Evolutionary conservation across 176 grass and related monocot genomes (phyloP), one percentile per base, ranked within the genome.

Genomic region (Avena atlantica): DNA sequence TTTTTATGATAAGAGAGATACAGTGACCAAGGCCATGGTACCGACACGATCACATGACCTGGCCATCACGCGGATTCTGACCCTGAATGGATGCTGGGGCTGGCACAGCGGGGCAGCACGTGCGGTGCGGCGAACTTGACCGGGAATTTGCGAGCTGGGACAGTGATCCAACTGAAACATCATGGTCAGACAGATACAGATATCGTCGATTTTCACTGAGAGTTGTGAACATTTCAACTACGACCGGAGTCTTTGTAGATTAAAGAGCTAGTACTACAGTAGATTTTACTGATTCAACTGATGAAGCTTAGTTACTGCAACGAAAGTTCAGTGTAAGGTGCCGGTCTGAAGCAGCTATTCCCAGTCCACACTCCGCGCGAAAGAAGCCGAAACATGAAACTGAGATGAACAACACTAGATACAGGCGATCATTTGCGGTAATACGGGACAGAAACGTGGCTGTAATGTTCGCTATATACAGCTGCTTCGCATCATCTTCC

Each of bases 401-500:
- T 50, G 49, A 60, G 69, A 31, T 17, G 48, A n/a, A 80, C 14
- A 74, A 42, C 47, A 56, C 65, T 80, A 75, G 75, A 91, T 81
- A 87, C 60, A 81, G 3, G 51, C 81, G 60, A 85, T 75, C 29
- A 85, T 78, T 78, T 76, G 42, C 79, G 71, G 49, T 70, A 85
- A 85, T 16, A 31, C 83, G 25, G 57, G 85, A 74, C 5, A 57
- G 25, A 65, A 80, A 87, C 68, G 59, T 21, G 7, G 20, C 79
- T 84, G 61, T 84, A 51, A 55, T 25, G 67, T 91, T 88, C 76
- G 77, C 86, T 91, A 85, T 91, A 91, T 78, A 91, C 53, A 81
- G 60, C 82, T 70, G 89, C 69, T 84, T 82, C 8, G 50, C 81
- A 81, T 68, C 81, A 81, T 68, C 75, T 80, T 87, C 27, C 12